Evolutionary conservation across 2,329 filamentous ascomycete species (phyloP), one percentile per base, ranked within the genome.

Genomic region (Trichoderma koningii): DNA sequence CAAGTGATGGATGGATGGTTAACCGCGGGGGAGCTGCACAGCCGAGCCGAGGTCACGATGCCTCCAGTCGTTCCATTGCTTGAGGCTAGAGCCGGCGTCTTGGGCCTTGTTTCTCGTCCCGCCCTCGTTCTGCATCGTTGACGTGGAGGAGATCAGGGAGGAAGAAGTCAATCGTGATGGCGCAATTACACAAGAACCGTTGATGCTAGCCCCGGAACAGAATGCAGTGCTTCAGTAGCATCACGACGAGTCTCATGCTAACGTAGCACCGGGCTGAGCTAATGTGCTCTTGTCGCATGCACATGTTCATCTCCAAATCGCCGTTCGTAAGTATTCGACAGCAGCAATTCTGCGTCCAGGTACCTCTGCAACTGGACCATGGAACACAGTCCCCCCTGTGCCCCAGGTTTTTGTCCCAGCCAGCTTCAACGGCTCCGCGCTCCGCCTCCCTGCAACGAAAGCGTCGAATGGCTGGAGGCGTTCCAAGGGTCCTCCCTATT

Each of bases 11-110:
- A n/a, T n/a, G n/a, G 21, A 44, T 52, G 23, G 34, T 42, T 44
- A n/a, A n/a, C n/a, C 28, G 28, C 28, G 53, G 38, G 44, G 59
- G 59, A 23, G 21, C 59, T 63, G 59, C 38, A 45, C 14, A 26
- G 59, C 50, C 41, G 50, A 63, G 41, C 57, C 44, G 42, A 30
- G 41, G 59, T 63, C 59, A 63, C 59, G 59, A 63, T 63, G 48
- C 5, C 48, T 28, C 51, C 21, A 2, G 21, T 23, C 21, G 21
- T 5, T 41, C n/a, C n/a, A n/a, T n/a, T 34, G 34, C 42, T 44
- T 9, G 4, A 34, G 17, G 26, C 26, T 28, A 34, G 19, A 19
- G 50, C 50, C 48, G 23, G 15, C 17, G 48, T 30, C 59, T 34
- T 19, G 55, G 14, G 28, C 48, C 30, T 60, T 21, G 19, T 26